Percentiles rank a stretch among this genome's conserved stretches.
Conservation (phyloP, 202 grass and related monocot genomes). For the Schoenoplectus triqueter region DNA sequence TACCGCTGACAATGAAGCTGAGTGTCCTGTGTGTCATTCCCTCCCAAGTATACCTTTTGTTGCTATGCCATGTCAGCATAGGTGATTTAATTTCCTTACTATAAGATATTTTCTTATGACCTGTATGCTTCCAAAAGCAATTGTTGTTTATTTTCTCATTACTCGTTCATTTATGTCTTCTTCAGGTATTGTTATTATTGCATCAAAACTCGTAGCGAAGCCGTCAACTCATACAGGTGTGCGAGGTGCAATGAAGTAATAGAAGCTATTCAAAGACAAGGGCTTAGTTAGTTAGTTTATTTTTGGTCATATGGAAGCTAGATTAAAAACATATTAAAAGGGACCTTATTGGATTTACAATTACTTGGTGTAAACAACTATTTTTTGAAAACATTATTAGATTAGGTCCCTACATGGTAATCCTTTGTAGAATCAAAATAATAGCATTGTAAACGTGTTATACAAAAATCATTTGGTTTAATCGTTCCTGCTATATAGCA, state of each 20-base stretch:
- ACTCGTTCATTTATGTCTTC: slow-evolving; percentile 25
- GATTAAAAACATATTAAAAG: neutral
- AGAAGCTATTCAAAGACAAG: slow-evolving; percentile 73
- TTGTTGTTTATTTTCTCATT: neutral
- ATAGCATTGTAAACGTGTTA: neutral
- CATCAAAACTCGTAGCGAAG: slow-evolving; percentile 74
- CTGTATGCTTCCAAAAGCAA: neutral
- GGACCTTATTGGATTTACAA: neutral
- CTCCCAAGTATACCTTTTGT: slow-evolving; percentile 84
- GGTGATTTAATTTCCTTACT: slow-evolving; percentile 45
- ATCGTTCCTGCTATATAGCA: slow-evolving; percentile 16
- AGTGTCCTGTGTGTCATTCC: slow-evolving; percentile 75
- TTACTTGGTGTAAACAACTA: neutral
- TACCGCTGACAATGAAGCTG: slow-evolving; percentile 68
- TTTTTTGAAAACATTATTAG: slow-evolving; percentile 6
- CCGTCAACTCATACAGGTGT: slow-evolving; percentile 65
- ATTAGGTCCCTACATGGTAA: slow-evolving; percentile 1
- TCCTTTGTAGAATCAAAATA: neutral
- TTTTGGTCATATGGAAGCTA: neutral
- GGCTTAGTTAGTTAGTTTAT: slow-evolving; percentile 54
- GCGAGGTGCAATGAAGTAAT: slow-evolving; percentile 68
- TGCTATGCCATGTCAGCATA: slow-evolving; percentile 90
- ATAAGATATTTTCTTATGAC: neutral
- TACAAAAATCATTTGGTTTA: neutral
- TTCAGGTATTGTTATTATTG: slow-evolving; percentile 96